Conservation (phyloP, 805 yeast species). For the Saturnispora zaruensis region DNA sequence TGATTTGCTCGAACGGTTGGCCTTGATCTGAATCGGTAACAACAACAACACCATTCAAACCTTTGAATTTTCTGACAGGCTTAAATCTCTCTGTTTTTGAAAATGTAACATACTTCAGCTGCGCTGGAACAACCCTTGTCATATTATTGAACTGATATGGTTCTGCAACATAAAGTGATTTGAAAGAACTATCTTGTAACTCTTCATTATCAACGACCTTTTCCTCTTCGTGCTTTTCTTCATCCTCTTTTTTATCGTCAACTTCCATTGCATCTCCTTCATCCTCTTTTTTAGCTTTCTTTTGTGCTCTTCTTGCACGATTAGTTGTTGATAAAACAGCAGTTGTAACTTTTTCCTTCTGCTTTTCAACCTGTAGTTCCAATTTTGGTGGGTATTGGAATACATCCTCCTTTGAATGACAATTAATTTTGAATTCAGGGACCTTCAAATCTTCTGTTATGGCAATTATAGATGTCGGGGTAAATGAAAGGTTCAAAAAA, state of each 20-base stretch:
- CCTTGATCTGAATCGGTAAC: slow-evolving; percentile 55
- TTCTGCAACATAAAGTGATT: slow-evolving; percentile 45
- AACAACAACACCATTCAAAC: slow-evolving; percentile 63
- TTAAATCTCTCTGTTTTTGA: slow-evolving; percentile 63
- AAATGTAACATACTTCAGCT: slow-evolving; percentile 75
- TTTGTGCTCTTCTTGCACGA: slow-evolving; percentile 81
- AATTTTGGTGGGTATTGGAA: slow-evolving; percentile 87
- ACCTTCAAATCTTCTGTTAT: slow-evolving; percentile 77
- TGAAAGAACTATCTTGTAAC: slow-evolving; percentile 26
- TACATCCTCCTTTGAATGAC: slow-evolving; percentile 69
- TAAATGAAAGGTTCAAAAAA: slow-evolving; percentile 81
- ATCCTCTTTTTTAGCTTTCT: slow-evolving; percentile 35
- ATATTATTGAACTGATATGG: slow-evolving; percentile 70
- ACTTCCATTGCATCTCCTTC: slow-evolving; percentile 35
- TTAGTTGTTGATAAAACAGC: slow-evolving; percentile 93
- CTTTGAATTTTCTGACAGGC: slow-evolving; percentile 73
- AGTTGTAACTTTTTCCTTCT: slow-evolving; percentile 80
- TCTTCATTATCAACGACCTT: slow-evolving; percentile 21
- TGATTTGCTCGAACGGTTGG: slow-evolving; percentile 57
- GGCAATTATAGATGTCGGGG: slow-evolving; percentile 87
- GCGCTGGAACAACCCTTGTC: slow-evolving; percentile 85
- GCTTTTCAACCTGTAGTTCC: slow-evolving; percentile 71
- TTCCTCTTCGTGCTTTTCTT: slow-evolving; percentile 14
- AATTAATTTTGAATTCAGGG: slow-evolving; percentile 73
- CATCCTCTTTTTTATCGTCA: slow-evolving; percentile 37